phyloP scores from a whole-genome alignment of 2,329 filamentous ascomycete genomes.

The Epichloe glyceriae region DNA sequence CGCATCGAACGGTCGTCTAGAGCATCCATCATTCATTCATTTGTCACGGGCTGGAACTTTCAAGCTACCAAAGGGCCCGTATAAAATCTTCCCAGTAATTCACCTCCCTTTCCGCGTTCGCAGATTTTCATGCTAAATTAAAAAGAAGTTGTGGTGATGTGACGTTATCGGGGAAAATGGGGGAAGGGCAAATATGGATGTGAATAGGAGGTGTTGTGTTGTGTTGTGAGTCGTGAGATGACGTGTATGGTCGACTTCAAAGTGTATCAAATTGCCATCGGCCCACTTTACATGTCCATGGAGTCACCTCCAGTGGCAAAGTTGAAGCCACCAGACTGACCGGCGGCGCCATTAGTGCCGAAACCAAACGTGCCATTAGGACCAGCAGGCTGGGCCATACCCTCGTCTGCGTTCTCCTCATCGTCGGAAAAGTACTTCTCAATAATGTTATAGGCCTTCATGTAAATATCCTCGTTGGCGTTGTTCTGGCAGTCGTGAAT shows the following conservation, averaged over 20 bases:
- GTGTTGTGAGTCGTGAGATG: neutral
- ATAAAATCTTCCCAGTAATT: conserved; percentile 11
- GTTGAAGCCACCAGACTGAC: conserved; percentile 75
- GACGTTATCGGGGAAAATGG: conserved; percentile 18
- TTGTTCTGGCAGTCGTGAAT: conserved; percentile 99
- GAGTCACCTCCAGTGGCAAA: conserved; percentile 63
- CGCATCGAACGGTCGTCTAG: conserved; percentile 10
- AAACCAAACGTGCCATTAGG: conserved; percentile 69
- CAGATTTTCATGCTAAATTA: conserved; percentile 24
- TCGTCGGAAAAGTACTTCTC: conserved; percentile 99
- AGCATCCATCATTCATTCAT: conserved; percentile 9
- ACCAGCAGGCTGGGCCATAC: conserved; percentile 56
- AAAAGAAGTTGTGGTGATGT: conserved; percentile 15
- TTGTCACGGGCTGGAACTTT: conserved; percentile 46
- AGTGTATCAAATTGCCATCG: neutral
- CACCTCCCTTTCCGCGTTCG: conserved; percentile 13
- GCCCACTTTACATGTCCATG: conserved; percentile 48
- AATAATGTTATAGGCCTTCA: conserved; percentile 99
- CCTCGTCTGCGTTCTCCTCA: conserved; percentile 81
- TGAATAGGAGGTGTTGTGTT: conserved; percentile 6
- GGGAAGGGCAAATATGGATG: conserved; percentile 8
- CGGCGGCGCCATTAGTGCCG: conserved; percentile 44
- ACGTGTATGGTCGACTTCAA: neutral
- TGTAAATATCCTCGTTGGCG: conserved; percentile 99
- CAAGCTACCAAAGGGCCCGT: conserved; percentile 48